Conservation (phyloP, 2,329 filamentous ascomycete genomes). For the Botryotinia globosa region DNA sequence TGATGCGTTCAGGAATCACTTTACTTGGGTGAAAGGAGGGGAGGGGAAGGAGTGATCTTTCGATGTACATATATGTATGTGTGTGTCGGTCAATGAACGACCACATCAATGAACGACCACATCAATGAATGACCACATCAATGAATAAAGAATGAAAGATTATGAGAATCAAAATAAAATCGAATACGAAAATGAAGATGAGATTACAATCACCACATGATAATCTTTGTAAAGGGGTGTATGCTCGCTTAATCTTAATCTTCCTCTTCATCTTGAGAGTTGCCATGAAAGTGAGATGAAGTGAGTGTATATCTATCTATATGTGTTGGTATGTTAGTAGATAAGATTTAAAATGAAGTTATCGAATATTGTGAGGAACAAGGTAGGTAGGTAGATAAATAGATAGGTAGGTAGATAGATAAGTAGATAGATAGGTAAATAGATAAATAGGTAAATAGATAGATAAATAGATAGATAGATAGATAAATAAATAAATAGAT, state of each 20-base stretch:
- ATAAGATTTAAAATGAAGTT: too few species aligned
- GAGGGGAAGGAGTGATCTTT: not conserved
- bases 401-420: too few species aligned
- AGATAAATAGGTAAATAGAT: too few species aligned
- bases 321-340: too few species aligned
- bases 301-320: too few species aligned
- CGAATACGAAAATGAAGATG: not conserved
- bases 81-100: not conserved
- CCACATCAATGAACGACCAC: too few species aligned
- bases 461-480: too few species aligned
- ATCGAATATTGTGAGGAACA: too few species aligned
- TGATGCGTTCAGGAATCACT: not conserved
- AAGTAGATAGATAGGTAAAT: too few species aligned
- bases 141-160: constrained; percentile 1
- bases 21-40: not conserved
- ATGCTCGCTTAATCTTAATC: not conserved
- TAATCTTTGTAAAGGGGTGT: not conserved
- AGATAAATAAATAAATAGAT: too few species aligned
- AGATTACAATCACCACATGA: not conserved
- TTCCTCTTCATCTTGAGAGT: not conserved
- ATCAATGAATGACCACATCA: not conserved
- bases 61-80: constrained; percentile 8
- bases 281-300: too few species aligned
- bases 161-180: not conserved
- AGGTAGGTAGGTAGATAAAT: too few species aligned